These are phyloP conservation scores for Lachnellula suecica DNA, from an alignment of 2,329 filamentous ascomycete species.

Conservation along the genomic window DNA sequence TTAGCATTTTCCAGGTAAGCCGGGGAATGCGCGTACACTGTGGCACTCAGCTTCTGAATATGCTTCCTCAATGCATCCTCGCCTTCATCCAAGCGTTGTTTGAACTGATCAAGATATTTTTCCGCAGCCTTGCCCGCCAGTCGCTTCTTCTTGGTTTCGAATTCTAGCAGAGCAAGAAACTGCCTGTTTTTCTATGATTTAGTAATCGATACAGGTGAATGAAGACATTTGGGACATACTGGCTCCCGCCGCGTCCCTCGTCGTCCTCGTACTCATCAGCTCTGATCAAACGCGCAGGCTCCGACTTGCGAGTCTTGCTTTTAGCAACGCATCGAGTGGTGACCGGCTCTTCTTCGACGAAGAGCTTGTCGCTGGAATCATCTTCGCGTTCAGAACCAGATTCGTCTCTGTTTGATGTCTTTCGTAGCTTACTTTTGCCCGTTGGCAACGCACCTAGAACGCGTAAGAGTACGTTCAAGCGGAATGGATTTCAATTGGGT, in stretches of 20 bases:
- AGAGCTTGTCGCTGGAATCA: slow-evolving; percentile 9
- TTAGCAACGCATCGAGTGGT: slow-evolving; percentile 17
- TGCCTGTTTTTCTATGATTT: slow-evolving; percentile 10
- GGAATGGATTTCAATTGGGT: not conserved
- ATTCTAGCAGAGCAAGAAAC: slow-evolving; percentile 24
- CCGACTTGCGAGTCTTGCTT: slow-evolving; percentile 20
- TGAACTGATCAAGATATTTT: slow-evolving; percentile 18
- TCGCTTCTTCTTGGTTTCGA: slow-evolving; percentile 23
- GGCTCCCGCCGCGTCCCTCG: slow-evolving; percentile 24
- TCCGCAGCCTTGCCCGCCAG: slow-evolving; percentile 14
- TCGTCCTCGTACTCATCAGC: slow-evolving; percentile 28
- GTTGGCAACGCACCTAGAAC: slow-evolving; percentile 17
- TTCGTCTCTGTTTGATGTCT: slow-evolving; percentile 8
- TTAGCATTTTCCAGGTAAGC: too few relatives aligned
- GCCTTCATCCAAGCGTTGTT: slow-evolving; percentile 7
- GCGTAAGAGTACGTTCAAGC: slow-evolving; percentile 5
- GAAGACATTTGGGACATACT: slow-evolving; percentile 18
- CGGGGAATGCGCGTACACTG: too few relatives aligned
- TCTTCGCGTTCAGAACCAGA: slow-evolving; percentile 8
- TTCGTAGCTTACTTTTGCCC: slow-evolving; percentile 19
- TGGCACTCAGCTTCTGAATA: slow-evolving; percentile 4
- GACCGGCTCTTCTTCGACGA: slow-evolving; percentile 2
- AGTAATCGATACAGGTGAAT: not conserved
- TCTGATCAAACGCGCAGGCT: slow-evolving; percentile 13
- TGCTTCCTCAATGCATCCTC: slow-evolving; percentile 16